Evolutionary conservation across 495 filamentous ascomycete species (phyloP), one percentile per base, ranked within the genome.

Genomic region (Penicillium lagena): DNA sequence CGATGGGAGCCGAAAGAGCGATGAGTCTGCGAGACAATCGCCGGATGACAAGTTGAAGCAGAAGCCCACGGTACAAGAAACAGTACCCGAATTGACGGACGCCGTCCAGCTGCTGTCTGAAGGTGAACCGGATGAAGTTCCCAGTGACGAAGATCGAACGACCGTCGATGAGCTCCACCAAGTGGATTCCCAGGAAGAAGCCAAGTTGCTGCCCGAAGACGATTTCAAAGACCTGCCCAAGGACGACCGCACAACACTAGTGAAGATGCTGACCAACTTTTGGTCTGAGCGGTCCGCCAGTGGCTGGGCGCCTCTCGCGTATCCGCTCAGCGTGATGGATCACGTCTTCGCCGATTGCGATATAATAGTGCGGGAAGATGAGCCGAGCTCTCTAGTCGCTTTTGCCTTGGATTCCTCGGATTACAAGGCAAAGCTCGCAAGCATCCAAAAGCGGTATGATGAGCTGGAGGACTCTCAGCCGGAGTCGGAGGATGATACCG

Each of bases 341-440:
- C 93, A 99, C 60, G 87, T 97, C 36, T 97, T 96, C 59, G 87
- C 87, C 27, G 94, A 99, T 66, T 94, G 89, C n/a, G 88, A 97
- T 64, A 86, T 99, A 42, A 93, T 99, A 43, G 88, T 99, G 43
- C 82, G 90, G 9, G 93, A 99, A 58, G 93, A 97, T 60, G 93
- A 99, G 63, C 94, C 93, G 3, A 96, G 90, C 63, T 97, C 93
- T 6, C 71, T 99, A 22, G 89, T 99, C 37, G 90, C 93, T 1
- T 91, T 97, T 63, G 89, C 90, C 3, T 69, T 99, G 36, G 85
- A 83, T 45, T 91, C 86, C 1, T 74, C 79, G 37, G 87, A 96
- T 52, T 99, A 99, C 60, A 79, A 79, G 42, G 73, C 73, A 34
- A 96, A 95, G 55, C 69, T 96, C 14, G 68, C 76, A 8, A 77